Conservation (phyloP, 2,329 filamentous ascomycete genomes). For the Pseudopithomyces chartarum region DNA sequence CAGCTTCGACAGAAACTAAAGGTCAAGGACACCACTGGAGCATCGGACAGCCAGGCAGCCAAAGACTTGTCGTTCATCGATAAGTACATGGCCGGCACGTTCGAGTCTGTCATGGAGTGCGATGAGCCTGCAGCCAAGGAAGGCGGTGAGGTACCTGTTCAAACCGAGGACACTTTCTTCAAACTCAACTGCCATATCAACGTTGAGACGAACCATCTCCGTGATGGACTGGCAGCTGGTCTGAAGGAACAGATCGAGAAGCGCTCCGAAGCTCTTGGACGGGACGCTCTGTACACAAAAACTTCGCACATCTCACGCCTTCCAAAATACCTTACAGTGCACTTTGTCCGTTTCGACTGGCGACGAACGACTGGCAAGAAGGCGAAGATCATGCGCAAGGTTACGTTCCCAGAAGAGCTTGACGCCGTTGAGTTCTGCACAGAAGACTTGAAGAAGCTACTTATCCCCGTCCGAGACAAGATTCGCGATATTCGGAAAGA, state of each 20-base stretch:
- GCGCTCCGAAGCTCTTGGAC: conserved; percentile 74
- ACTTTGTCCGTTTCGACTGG: conserved; percentile 99
- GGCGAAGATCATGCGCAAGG: conserved; percentile 99
- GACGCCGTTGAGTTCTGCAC: conserved; percentile 96
- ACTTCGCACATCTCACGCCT: conserved; percentile 86
- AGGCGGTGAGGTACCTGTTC: conserved; percentile 71
- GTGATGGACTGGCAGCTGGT: conserved; percentile 82
- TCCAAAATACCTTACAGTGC: conserved; percentile 93
- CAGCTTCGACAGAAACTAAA: conserved; percentile 80
- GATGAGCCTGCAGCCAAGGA: conserved; percentile 80
- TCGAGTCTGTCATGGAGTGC: conserved; percentile 78
- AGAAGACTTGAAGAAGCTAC: conserved; percentile 78
- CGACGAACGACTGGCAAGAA: conserved; percentile 95
- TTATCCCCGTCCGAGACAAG: conserved; percentile 94
- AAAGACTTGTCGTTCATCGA: conserved; percentile 76
- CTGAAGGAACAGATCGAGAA: conserved; percentile 92
- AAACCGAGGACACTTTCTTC: conserved; percentile 75
- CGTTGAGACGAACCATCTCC: conserved; percentile 82
- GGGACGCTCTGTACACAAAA: conserved; percentile 86
- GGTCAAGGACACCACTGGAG: conserved; percentile 57
- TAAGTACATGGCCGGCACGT: conserved; percentile 84
- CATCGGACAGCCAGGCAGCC: conserved; percentile 40
- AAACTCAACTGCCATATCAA: conserved; percentile 98
- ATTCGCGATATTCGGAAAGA: conserved; percentile 95
- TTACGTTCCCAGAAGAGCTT: conserved; percentile 91